Conservation (phyloP, 2,329 filamentous ascomycete species). For the Colletotrichum sp. region DNA sequence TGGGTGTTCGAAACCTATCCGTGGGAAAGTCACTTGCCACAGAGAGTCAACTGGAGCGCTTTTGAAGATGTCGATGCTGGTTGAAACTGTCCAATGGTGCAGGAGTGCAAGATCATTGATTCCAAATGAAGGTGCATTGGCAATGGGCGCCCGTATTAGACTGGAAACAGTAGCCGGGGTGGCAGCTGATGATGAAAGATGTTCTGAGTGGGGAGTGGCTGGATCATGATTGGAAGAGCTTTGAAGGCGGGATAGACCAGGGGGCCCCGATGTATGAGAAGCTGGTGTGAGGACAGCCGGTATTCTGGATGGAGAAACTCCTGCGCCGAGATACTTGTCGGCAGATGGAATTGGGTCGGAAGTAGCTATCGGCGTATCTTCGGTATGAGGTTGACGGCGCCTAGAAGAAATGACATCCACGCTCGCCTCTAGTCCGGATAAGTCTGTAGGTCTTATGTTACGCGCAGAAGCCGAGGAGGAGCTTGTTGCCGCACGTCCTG, state of each 20-base stretch:
- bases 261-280: background rate
- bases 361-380: background rate
- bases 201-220: background rate
- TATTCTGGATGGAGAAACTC: background rate
- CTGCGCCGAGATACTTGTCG: background rate
- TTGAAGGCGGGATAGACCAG: background rate
- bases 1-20: constrained; percentile 14
- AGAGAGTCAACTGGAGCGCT: background rate
- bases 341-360: background rate
- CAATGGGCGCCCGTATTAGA: background rate
- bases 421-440: background rate
- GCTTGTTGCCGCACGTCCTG: too few relatives aligned
- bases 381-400: background rate
- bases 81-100: constrained; percentile 22
- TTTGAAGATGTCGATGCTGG: constrained; percentile 3
- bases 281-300: background rate
- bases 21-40: constrained; percentile 13
- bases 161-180: background rate
- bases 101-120: constrained; percentile 20
- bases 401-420: background rate
- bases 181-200: background rate
- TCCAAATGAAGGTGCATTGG: background rate
- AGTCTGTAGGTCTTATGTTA: too few relatives aligned
- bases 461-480: background rate
- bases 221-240: background rate